These are phyloP conservation scores for Penicillium diatomitis DNA, from an alignment of 495 filamentous ascomycete species.

Conservation along the genomic window DNA sequence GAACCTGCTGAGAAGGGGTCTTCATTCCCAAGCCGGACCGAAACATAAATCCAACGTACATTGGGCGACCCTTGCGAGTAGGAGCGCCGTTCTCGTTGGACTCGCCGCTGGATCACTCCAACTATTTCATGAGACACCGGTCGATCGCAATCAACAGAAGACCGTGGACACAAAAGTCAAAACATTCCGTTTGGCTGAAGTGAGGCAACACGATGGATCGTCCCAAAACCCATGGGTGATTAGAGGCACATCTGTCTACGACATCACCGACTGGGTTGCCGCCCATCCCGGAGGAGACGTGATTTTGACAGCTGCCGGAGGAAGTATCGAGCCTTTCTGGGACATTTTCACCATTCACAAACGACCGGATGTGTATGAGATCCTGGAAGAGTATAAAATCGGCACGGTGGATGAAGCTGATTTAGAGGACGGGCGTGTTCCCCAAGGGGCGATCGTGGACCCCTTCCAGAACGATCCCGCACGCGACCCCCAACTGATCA, in stretches of 20 bases:
- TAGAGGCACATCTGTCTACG: neutral
- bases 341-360: slow-evolving; percentile 5
- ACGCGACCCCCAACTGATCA: neutral
- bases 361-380: neutral
- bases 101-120: neutral
- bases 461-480: neutral
- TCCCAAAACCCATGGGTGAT: slow-evolving; percentile 1
- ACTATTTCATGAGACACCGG: neutral
- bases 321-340: neutral
- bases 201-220: neutral
- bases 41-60: neutral
- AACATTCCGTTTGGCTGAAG: neutral
- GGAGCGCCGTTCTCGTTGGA: neutral
- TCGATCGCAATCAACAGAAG: neutral
- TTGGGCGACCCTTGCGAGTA: neutral
- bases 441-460: neutral
- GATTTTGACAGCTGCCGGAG: neutral
- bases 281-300: neutral
- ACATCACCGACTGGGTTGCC: slow-evolving; percentile 3
- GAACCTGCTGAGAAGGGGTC: no score
- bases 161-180: neutral
- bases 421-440: slow-evolving; percentile 1
- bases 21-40: neutral
- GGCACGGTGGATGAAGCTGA: neutral
- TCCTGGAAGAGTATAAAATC: slow-evolving; percentile 1